Conservation (phyloP, 75 land plant species). For the Selaginella tamariscina region DNA sequence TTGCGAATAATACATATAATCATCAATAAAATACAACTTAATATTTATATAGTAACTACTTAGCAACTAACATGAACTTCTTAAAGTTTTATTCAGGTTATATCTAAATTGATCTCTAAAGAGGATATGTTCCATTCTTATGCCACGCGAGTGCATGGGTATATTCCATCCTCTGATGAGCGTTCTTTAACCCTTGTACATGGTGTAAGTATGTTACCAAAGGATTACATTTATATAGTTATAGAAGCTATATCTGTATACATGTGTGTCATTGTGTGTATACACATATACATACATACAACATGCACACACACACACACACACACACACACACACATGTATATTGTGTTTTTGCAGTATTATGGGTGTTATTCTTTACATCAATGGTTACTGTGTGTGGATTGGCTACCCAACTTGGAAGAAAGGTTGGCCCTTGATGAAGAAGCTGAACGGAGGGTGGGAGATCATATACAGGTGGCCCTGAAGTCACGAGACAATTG, state of each 20-base stretch:
- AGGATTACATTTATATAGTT: neutral
- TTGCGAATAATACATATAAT: neutral
- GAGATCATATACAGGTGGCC: conserved; percentile 86
- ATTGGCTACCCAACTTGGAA: conserved; percentile 85
- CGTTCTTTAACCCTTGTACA: conserved; percentile 55
- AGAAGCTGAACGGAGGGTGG: conserved; percentile 71
- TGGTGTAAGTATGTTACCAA: conserved; percentile 38
- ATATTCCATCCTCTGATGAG: conserved; percentile 31
- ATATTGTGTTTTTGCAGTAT: conserved; percentile 58
- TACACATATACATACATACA: neutral
- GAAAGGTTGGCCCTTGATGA: conserved; percentile 78
- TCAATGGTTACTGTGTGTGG: conserved; percentile 74
- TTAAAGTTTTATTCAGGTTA: conserved; percentile 34
- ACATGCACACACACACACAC: too few relatives aligned
- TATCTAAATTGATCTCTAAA: conserved; percentile 47
- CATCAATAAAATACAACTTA: neutral
- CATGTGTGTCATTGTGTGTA: neutral
- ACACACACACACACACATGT: too few relatives aligned
- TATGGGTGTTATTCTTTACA: conserved; percentile 80
- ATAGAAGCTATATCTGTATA: neutral
- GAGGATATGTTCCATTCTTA: conserved; percentile 64
- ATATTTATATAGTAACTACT: neutral
- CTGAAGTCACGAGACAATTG: conserved; percentile 54
- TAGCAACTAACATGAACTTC: neutral
- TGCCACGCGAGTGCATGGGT: conserved; percentile 88